A percentile compares a stretch with the other conserved stretches of the same genome.
Conservation (phyloP, 1,284 basidiomycete species). For the Rhodotorula glutinis region DNA sequence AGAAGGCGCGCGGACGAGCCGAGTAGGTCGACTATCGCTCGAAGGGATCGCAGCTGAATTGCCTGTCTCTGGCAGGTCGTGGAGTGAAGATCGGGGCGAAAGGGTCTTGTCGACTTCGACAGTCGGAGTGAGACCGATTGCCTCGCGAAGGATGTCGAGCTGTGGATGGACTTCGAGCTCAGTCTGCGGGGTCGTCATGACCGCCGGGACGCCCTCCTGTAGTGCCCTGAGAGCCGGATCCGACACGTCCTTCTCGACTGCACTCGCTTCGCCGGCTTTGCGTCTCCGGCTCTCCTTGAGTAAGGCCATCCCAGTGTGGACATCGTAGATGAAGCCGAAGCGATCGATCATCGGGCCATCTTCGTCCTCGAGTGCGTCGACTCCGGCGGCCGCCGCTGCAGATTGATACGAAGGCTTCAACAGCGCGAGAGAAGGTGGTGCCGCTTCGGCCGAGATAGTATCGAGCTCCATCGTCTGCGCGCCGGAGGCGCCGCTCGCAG, state of each 20-base stretch:
- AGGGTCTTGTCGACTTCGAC: conserved; percentile 2
- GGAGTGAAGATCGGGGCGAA: background rate
- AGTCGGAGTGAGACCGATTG: conserved; percentile 38
- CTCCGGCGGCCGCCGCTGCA: background rate
- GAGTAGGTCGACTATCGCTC: conserved; percentile 15
- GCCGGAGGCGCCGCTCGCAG: background rate
- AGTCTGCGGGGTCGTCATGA: conserved; percentile 12
- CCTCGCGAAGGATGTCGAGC: conserved; percentile 37
- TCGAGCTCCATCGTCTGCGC: conserved; percentile 74
- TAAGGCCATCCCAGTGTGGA: conserved; percentile 71
- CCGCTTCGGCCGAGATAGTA: conserved; percentile 79
- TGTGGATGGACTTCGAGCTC: conserved; percentile 36
- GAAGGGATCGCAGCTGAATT: background rate
- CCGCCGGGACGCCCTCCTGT: background rate
- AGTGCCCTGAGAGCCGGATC: conserved; percentile 42
- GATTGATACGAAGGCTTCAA: conserved; percentile 53
- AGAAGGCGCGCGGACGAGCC: conserved; percentile 19
- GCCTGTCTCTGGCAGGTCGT: background rate
- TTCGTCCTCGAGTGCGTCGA: conserved; percentile 50
- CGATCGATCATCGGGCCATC: conserved; percentile 78
- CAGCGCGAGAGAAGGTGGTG: conserved; percentile 66
- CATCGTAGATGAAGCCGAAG: conserved; percentile 91
- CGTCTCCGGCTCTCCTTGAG: conserved; percentile 59
- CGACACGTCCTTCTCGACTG: conserved; percentile 63
- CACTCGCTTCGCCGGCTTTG: conserved; percentile 66